A percentile compares a stretch with the other conserved stretches of the same genome.
Evolutionary conservation across 768 basidiomycete genomes (phyloP).

Genomic region (Basidioascus undulatus): DNA sequence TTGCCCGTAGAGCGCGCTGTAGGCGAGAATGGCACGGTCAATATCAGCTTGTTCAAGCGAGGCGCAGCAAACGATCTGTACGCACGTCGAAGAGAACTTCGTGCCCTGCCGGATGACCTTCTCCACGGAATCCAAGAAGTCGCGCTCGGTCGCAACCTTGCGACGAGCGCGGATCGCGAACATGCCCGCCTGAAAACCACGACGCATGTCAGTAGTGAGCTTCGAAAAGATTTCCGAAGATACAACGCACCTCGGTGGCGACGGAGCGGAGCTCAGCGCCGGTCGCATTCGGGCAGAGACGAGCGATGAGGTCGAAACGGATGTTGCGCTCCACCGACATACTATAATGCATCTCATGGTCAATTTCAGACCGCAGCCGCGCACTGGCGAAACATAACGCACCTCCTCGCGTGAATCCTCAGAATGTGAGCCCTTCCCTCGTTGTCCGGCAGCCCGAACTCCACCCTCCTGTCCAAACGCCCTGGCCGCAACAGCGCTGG

Average conservation of each 20-base stretch:
- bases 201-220: not conserved
- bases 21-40: no score
- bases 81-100: slow-evolving; percentile 92
- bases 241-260: slow-evolving; percentile 52
- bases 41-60: not conserved
- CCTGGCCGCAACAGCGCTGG: slow-evolving; percentile 89
- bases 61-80: slow-evolving; percentile 10
- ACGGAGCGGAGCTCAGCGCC: slow-evolving; percentile 95
- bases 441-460: slow-evolving; percentile 80
- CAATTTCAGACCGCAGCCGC: not conserved
- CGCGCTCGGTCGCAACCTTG: slow-evolving; percentile 90
- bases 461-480: slow-evolving; percentile 85
- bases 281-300: slow-evolving; percentile 90
- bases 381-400: slow-evolving; percentile 6
- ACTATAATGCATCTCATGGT: slow-evolving; percentile 23
- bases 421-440: slow-evolving; percentile 94
- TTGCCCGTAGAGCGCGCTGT: slow-evolving; percentile 18
- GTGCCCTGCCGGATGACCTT: slow-evolving; percentile 94
- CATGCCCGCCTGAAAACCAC: slow-evolving; percentile 62
- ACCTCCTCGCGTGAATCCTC: slow-evolving; percentile 83
- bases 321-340: slow-evolving; percentile 96
- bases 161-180: slow-evolving; percentile 90
- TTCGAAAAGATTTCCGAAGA: not conserved
- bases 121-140: slow-evolving; percentile 93
- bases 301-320: slow-evolving; percentile 88